Percentiles rank a stretch among this genome's conserved stretches.
Conservation (phyloP, 2,329 filamentous ascomycete species). For the Coniochaeta hoffmannii region DNA sequence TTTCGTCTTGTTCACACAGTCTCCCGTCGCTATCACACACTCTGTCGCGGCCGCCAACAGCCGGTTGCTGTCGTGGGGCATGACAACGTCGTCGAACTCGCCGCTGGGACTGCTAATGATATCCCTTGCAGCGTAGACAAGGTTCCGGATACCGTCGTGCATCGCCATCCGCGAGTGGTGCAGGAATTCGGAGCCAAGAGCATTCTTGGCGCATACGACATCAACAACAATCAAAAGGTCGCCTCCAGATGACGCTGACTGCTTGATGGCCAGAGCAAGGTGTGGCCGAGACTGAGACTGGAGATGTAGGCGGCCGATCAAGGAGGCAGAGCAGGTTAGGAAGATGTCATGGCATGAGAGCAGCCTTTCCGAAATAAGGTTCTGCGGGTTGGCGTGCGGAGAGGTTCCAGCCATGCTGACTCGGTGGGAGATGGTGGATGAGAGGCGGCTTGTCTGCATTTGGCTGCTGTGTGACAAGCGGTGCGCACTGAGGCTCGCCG, state of each 20-base stretch:
- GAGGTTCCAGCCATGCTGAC: constrained; percentile 68
- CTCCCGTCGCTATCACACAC: constrained; percentile 84
- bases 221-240: constrained; percentile 74
- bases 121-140: constrained; percentile 75
- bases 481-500: constrained; percentile 11
- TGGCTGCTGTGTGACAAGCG: constrained; percentile 28
- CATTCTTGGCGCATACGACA: constrained; percentile 71
- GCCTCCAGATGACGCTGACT: constrained; percentile 75
- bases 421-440: constrained; percentile 59
- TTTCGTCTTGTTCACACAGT: constrained; percentile 83
- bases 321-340: constrained; percentile 82
- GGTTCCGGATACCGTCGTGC: constrained; percentile 70
- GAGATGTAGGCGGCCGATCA: constrained; percentile 82
- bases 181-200: constrained; percentile 57
- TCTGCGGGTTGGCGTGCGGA: constrained; percentile 54
- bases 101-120: constrained; percentile 63
- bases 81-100: constrained; percentile 64
- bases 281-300: constrained; percentile 88
- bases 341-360: constrained; percentile 79
- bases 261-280: constrained; percentile 72
- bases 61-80: constrained; percentile 69
- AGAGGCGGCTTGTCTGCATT: constrained; percentile 35
- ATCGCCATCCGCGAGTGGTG: constrained; percentile 65
- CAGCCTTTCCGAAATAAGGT: constrained; percentile 77
- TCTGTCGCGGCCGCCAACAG: constrained; percentile 73